phyloP scores from a whole-genome alignment of 371 early-diverging fungal species.

The Lichtheimia hyalospora region DNA sequence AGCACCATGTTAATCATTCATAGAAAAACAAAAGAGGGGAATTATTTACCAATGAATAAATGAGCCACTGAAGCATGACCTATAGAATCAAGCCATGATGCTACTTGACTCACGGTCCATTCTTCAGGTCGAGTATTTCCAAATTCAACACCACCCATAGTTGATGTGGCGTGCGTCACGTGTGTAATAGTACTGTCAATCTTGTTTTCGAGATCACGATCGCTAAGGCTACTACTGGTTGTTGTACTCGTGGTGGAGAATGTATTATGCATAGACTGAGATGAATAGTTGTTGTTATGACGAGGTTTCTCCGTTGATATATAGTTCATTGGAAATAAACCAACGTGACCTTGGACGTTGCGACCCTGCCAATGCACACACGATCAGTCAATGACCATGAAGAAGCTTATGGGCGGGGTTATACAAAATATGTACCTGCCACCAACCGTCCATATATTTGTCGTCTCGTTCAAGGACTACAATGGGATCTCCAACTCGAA shows the following conservation, averaged over 20 bases:
- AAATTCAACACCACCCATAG: too few species aligned
- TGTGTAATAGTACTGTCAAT: slow-evolving; percentile 27
- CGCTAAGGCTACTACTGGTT: slow-evolving; percentile 13
- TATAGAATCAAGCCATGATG: slow-evolving; percentile 43
- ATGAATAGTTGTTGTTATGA: slow-evolving; percentile 20
- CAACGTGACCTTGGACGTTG: slow-evolving; percentile 65
- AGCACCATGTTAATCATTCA: not conserved
- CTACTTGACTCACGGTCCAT: slow-evolving; percentile 45
- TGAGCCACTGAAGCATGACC: slow-evolving; percentile 56
- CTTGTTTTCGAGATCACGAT: slow-evolving; percentile 24
- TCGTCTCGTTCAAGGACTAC: slow-evolving; percentile 78
- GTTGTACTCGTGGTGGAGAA: slow-evolving; percentile 1
- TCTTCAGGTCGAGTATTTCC: slow-evolving; percentile 19
- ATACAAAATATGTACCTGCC: slow-evolving; percentile 56
- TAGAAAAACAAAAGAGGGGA: not conserved
- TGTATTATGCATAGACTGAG: slow-evolving; percentile 13
- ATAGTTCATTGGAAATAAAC: slow-evolving; percentile 79
- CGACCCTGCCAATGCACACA: slow-evolving; percentile 29
- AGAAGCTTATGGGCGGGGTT: not conserved
- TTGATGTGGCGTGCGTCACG: too few species aligned
- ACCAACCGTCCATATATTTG: slow-evolving; percentile 83
- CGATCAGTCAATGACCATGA: not conserved
- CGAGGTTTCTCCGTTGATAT: slow-evolving; percentile 37
- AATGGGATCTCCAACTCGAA: slow-evolving; percentile 69
- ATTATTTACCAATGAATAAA: slow-evolving; percentile 62